Percentiles rank a stretch among this genome's conserved stretches.
phyloP scores from a whole-genome alignment of 2,329 filamentous ascomycete species.

The Claviceps monticola region DNA sequence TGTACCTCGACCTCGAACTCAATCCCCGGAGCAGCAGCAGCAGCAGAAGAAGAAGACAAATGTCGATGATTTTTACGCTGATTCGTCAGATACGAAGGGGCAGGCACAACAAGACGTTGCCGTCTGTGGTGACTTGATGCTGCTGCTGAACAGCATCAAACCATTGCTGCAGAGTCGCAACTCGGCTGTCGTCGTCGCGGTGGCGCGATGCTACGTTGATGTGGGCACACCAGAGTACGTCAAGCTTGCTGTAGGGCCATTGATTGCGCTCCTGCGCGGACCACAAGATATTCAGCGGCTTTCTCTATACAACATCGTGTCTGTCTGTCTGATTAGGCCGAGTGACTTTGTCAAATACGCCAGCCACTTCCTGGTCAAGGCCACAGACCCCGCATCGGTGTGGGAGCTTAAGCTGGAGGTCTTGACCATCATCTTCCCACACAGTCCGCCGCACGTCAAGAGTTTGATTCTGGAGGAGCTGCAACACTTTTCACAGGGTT shows the following conservation, averaged over 20 bases:
- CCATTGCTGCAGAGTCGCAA: constrained; percentile 88
- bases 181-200: constrained; percentile 79
- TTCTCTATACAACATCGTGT: constrained; percentile 86
- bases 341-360: constrained; percentile 76
- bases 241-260: constrained; percentile 60
- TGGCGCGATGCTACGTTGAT: constrained; percentile 72
- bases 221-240: constrained; percentile 70
- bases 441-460: constrained; percentile 62
- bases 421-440: constrained; percentile 78
- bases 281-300: constrained; percentile 80
- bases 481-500: constrained; percentile 74
- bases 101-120: constrained; percentile 32
- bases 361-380: constrained; percentile 76
- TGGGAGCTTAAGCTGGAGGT: constrained; percentile 90
- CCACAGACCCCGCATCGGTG: constrained; percentile 64
- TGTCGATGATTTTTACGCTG: constrained; percentile 70
- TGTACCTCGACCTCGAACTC: constrained; percentile 20
- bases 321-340: constrained; percentile 68
- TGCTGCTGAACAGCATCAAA: constrained; percentile 66
- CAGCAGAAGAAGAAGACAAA: constrained; percentile 19
- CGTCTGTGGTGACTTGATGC: constrained; percentile 67
- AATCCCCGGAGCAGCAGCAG: constrained; percentile 1
- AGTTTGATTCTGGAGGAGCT: constrained; percentile 83
- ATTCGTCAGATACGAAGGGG: constrained; percentile 30
- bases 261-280: constrained; percentile 73